Evolutionary conservation across 768 basidiomycete species (phyloP).

Genomic region (Pleurotus pulmonarius): DNA sequence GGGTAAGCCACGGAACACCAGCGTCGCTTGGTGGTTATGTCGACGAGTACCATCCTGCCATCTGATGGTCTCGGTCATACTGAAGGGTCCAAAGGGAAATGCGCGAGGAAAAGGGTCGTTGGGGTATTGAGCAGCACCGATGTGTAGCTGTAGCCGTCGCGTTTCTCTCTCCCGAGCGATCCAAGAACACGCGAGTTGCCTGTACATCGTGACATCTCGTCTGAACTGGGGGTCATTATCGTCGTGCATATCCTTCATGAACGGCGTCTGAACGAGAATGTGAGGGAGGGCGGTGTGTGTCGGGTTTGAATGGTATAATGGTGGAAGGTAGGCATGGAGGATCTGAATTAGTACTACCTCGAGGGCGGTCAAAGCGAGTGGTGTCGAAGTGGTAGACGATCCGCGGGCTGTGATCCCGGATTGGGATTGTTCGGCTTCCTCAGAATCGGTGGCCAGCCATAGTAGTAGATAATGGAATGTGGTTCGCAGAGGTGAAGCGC

Average conservation of each 20-base stretch:
- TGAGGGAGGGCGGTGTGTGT: neutral
- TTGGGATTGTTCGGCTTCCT: neutral
- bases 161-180: neutral
- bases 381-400: neutral
- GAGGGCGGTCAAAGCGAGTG: neutral
- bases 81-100: constrained; percentile 2
- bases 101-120: neutral
- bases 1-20: constrained; percentile 1
- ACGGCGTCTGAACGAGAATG: neutral
- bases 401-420: neutral
- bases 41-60: neutral
- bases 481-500: no score
- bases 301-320: neutral
- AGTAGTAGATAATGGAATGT: neutral
- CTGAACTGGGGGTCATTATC: neutral
- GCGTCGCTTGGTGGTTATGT: neutral
- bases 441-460: neutral
- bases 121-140: neutral
- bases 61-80: neutral
- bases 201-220: neutral
- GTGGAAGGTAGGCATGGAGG: neutral
- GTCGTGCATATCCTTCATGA: constrained; percentile 6
- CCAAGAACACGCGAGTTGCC: neutral
- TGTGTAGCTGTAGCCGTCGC: neutral
- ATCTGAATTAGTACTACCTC: neutral